Evolutionary conservation across 805 yeast genomes (phyloP), one percentile per base, ranked within the genome.

Genomic region (Wickerhamiella sergipiensis): DNA sequence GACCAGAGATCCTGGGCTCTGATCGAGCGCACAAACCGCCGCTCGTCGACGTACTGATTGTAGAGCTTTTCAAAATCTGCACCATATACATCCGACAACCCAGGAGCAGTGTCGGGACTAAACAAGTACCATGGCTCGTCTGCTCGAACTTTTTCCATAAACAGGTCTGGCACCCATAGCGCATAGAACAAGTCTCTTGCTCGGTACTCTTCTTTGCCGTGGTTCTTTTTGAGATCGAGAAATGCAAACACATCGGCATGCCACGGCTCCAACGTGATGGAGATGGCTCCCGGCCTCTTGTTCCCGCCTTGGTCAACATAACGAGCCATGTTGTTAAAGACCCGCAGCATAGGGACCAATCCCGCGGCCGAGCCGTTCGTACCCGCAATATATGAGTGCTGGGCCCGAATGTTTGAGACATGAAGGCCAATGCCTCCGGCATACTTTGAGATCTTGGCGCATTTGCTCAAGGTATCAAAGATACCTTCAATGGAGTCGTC

Each of bases 221-320:
- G 95, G 60, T 87, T 89, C 68, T 89, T 89, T 59, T 88, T 75
- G 55, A 90, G 71, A 50, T 88, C 88, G 45, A 90, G 65, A 58
- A 89, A 83, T 50, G 81, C 90, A 62, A 85, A 79, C 36, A 89
- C 73, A 61, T 89, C 97, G 2, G 85, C 77, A 62, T 89, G 97
- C 97, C 97, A 89, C 49, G 97, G 97, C 67, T 89, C 97, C 33
- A 89, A 64, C 63, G 88, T 90, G 24, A 88, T 67, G 26, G 95
- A 95, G 66, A 90, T 83, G 1, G 97, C 97, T 52, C 97, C 97
- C 0, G 97, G 97, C 58, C 97, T 73, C 66, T 87, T 87, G 68
- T 88, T 89, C 43, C 97, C 97, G 52, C 97, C 97, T 70, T 90
- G 97, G 60, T 89, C 97, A 29, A 89, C 97, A 62, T 87, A 89